A percentile compares a stretch with the other conserved stretches of the same genome.
These are phyloP conservation scores for Metarhizium brunneum DNA, from an alignment of 2,329 filamentous ascomycete genomes.

Conservation along the genomic window DNA sequence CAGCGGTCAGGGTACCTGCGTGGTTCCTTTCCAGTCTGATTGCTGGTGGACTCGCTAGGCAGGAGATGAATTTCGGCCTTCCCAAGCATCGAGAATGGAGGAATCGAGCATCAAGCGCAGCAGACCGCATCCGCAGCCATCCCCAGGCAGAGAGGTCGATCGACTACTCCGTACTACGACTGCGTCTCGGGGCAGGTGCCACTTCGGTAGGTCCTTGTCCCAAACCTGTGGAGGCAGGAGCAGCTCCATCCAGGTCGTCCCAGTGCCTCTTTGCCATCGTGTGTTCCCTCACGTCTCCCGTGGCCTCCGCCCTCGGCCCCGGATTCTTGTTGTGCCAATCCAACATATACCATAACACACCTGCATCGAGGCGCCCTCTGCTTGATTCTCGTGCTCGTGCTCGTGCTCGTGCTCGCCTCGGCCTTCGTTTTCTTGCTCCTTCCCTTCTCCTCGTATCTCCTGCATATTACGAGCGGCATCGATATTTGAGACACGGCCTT, in stretches of 20 bases:
- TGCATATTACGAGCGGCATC: neutral
- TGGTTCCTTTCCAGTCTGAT: neutral
- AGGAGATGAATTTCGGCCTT: no score
- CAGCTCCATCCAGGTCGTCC: neutral
- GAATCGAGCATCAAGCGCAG: no score
- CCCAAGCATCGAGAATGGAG: no score
- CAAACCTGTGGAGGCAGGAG: neutral
- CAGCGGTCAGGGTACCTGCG: neutral
- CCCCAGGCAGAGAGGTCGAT: no score
- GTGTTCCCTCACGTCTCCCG: neutral
- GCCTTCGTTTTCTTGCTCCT: neutral
- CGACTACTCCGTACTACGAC: no score
- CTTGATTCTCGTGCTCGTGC: neutral
- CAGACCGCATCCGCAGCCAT: no score
- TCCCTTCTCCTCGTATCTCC: neutral
- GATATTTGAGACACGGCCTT: no score
- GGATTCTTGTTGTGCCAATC: neutral
- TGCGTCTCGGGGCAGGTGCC: neutral
- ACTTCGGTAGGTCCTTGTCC: neutral
- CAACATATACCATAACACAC: neutral
- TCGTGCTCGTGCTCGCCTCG: neutral
- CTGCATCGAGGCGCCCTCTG: neutral
- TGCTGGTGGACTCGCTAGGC: no score
- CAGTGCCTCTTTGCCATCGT: neutral
- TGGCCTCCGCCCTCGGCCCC: constrained; percentile 1